Base-by-base conservation (phyloP, 257 asterid species). In the Ehretia macrophylla region DNA sequence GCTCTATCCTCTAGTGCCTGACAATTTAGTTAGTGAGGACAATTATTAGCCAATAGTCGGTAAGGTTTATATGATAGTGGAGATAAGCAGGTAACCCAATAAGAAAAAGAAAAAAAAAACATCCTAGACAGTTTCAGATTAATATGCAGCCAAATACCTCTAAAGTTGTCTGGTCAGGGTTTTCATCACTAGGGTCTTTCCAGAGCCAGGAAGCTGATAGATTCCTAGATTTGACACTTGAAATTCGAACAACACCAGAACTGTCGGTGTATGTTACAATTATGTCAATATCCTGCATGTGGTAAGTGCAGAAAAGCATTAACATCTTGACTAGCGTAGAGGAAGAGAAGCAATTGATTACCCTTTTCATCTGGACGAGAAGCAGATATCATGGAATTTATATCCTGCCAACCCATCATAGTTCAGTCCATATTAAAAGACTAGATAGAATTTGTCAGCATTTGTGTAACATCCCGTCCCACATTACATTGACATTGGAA, bases 181-280 rank as follows among this genome's bases (percentile, higher is more conserved):
- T 71, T 66, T 64, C 78, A 68, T 72, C 79, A 50, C 60, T 75
- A 18, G 94, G 98, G 67, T 67, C 70, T 80, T 76, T 77, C 98
- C 98, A 91, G 51, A 82, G 79, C 98, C 96, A 88, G 51, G 96
- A 91, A 77, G 90, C 69, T 39, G 98, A 88, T 32, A 91, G 79
- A 75, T 85, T 82, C 72, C 72, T 79, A 59, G 94, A 83, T 57
- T 82, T 82, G 68, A 88, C 77, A 66, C 75, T 82, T 65, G 76
- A 74, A 65, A 81, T 81, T 76, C 66, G 79, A 70, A 88, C 73
- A 72, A 82, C 82, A 55, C 98, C 98, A 67, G 84, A 78, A 64
- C 83, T 77, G 73, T 88, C 90, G 62, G 70, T 83, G 70, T 84
- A 91, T 73, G 95, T 82, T 65, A 91, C 86, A 50, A 84, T 68